These are phyloP conservation scores for Leptosphaerulina australis DNA, from an alignment of 2,329 filamentous ascomycete genomes.

Conservation along the genomic window DNA sequence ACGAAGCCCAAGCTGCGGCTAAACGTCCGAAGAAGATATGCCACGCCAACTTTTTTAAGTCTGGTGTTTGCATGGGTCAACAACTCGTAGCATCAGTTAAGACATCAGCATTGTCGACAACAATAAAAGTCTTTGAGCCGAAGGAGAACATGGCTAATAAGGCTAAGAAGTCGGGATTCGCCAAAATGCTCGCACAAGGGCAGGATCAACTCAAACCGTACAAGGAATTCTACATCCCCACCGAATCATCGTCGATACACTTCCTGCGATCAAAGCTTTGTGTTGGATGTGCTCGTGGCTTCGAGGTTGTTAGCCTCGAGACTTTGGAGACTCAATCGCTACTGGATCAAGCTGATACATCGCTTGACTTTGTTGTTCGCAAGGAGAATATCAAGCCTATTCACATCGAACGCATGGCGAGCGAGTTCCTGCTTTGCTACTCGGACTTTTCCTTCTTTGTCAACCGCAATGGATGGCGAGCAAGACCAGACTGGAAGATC, in stretches of 20 bases:
- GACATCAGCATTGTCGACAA: conserved; percentile 88
- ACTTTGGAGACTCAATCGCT: conserved; percentile 98
- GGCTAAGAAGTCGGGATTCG: conserved; percentile 93
- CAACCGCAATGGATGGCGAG: conserved; percentile 97
- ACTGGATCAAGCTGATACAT: conserved; percentile 96
- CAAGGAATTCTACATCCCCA: conserved; percentile 95
- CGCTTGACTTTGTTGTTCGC: conserved; percentile 92
- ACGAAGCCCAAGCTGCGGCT: conserved; percentile 73
- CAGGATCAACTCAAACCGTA: conserved; percentile 90
- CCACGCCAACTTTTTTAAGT: conserved; percentile 98
- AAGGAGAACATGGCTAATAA: conserved; percentile 93
- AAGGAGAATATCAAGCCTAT: conserved; percentile 94
- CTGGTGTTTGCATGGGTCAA: conserved; percentile 89
- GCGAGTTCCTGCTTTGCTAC: conserved; percentile 97
- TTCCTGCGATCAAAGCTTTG: conserved; percentile 97
- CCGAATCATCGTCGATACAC: conserved; percentile 97
- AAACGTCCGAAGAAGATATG: conserved; percentile 96
- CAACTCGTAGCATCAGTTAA: conserved; percentile 97
- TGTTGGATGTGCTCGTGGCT: conserved; percentile 92
- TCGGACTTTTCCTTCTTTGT: conserved; percentile 99
- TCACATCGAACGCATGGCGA: conserved; percentile 94
- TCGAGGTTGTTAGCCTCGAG: conserved; percentile 95
- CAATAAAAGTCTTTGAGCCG: conserved; percentile 98
- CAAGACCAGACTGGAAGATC: conserved; percentile 94
- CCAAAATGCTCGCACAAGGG: conserved; percentile 91